Percentiles rank a stretch among this genome's conserved stretches.
These are phyloP conservation scores for Cercospora sojina DNA, from an alignment of 2,329 filamentous ascomycete genomes.

Conservation along the genomic window DNA sequence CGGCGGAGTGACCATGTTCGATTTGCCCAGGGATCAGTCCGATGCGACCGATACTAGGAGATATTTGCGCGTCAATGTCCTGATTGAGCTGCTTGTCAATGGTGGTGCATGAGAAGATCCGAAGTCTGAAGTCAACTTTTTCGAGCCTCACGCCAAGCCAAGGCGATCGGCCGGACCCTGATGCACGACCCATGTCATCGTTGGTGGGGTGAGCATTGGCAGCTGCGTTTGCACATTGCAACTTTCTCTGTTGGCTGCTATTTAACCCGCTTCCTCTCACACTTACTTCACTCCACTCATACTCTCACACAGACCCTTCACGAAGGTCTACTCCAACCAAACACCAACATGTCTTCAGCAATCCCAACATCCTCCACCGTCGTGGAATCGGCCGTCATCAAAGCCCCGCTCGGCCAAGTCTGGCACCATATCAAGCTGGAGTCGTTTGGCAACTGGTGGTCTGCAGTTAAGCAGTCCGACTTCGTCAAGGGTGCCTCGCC, in stretches of 20 bases:
- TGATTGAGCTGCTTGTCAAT: neutral
- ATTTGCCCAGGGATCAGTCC: neutral
- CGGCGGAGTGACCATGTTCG: neutral
- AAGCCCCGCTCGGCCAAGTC: constrained; percentile 63
- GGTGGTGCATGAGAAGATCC: neutral
- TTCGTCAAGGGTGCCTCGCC: constrained; percentile 54
- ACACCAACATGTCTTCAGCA: constrained; percentile 23
- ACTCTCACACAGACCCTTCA: neutral
- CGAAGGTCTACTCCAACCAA: neutral
- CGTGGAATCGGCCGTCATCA: constrained; percentile 66
- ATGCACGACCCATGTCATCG: constrained; percentile 1
- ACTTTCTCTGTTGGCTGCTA: neutral
- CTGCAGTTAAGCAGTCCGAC: constrained; percentile 60
- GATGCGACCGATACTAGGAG: neutral
- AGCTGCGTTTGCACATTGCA: neutral
- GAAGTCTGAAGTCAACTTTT: constrained; percentile 2
- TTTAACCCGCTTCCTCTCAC: neutral
- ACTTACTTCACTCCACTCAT: neutral
- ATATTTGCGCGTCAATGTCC: neutral
- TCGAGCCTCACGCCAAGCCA: neutral
- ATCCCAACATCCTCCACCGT: constrained; percentile 68
- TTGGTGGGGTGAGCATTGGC: constrained; percentile 6
- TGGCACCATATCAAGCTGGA: constrained; percentile 75
- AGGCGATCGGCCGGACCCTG: neutral
- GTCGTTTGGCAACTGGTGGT: constrained; percentile 68